Evolutionary conservation across 805 yeast genomes (phyloP).

Genomic region (Metschnikowia lachancei): DNA sequence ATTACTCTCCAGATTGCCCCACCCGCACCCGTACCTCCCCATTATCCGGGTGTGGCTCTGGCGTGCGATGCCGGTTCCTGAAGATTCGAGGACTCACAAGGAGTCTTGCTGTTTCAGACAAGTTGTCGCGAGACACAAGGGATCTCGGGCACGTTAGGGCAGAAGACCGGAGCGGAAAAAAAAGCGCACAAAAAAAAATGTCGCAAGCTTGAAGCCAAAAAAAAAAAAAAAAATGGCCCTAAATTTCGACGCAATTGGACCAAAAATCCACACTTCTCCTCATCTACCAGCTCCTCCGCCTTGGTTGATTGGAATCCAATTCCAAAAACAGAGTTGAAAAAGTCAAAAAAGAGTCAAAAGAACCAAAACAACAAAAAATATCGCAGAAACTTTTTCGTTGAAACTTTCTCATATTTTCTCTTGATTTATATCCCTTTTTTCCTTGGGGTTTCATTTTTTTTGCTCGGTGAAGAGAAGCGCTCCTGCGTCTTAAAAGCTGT

Average conservation of each 20-base stretch:
- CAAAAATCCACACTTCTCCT: neutral
- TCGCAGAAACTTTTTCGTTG: too few relatives aligned
- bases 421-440: neutral
- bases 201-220: too few relatives aligned
- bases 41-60: neutral
- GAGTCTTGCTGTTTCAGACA: conserved; percentile 7
- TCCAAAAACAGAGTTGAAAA: neutral
- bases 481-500: too few relatives aligned
- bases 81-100: conserved; percentile 5
- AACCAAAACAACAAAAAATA: too few relatives aligned
- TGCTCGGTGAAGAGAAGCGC: neutral
- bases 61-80: neutral
- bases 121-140: conserved; percentile 8
- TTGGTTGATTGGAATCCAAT: neutral
- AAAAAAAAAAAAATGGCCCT: conserved; percentile 1
- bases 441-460: neutral
- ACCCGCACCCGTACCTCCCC: too few relatives aligned
- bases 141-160: neutral
- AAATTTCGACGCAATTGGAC: conserved; percentile 4
- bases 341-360: neutral
- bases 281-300: neutral
- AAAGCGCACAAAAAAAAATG: neutral
- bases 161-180: neutral
- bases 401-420: too few relatives aligned
- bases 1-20: too few relatives aligned